Conservation (phyloP, 2,329 filamentous ascomycete genomes). For the Trichoderma endophyticum region DNA sequence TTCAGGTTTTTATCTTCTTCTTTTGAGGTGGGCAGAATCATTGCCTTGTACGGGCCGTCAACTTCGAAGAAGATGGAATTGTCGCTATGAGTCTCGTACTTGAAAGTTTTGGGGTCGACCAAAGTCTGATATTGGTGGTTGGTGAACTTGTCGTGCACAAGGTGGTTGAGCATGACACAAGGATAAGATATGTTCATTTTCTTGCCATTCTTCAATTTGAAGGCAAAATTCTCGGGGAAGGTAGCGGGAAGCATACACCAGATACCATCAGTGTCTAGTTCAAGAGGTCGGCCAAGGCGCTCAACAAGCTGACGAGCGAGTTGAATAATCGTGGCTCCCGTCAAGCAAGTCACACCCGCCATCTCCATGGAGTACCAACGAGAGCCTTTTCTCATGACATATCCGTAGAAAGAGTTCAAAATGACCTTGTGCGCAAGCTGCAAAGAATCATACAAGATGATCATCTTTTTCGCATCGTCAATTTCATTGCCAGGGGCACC, state of each 20-base stretch:
- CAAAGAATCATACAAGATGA: conserved; percentile 89
- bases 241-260: conserved; percentile 98
- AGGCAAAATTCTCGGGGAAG: conserved; percentile 93
- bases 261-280: conserved; percentile 97
- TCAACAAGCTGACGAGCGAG: conserved; percentile 92
- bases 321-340: conserved; percentile 94
- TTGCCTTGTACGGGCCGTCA: conserved; percentile 94
- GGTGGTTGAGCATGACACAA: conserved; percentile 97
- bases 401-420: conserved; percentile 97
- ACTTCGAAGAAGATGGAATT: conserved; percentile 99
- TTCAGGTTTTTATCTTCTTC: conserved; percentile 99
- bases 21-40: conserved; percentile 96
- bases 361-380: conserved; percentile 99
- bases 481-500: conserved; percentile 74
- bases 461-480: conserved; percentile 98
- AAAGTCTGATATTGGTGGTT: conserved; percentile 97
- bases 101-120: conserved; percentile 72
- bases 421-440: conserved; percentile 99
- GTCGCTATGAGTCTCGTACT: conserved; percentile 95
- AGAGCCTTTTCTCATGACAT: conserved; percentile 98
- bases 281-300: conserved; percentile 84
- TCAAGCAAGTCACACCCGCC: conserved; percentile 97
- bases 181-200: conserved; percentile 96
- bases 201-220: conserved; percentile 93
- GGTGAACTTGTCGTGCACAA: conserved; percentile 91